Percentiles rank a stretch among this genome's conserved stretches.
phyloP scores from a whole-genome alignment of 2,329 filamentous ascomycete genomes.

The Hymenoscyphus repandus region DNA sequence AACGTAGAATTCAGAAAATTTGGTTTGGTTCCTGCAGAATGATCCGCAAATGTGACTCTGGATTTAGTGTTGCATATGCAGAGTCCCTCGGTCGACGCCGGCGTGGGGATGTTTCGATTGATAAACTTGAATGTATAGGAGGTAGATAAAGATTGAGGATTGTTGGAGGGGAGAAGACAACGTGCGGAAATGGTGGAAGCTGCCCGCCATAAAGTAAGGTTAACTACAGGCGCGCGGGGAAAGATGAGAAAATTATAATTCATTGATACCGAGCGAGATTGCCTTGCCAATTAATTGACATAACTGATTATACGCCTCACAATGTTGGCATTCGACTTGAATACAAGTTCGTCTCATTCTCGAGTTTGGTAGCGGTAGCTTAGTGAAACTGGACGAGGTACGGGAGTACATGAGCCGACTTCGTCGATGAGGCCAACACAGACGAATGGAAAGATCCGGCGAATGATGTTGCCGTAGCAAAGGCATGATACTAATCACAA shows the following conservation, averaged over 20 bases:
- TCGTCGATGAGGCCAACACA: background rate
- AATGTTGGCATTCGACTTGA: too few species aligned
- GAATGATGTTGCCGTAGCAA: too few species aligned
- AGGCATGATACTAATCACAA: too few species aligned
- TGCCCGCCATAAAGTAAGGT: too few species aligned
- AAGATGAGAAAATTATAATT: background rate
- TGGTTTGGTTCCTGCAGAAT: background rate
- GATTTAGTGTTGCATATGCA: background rate
- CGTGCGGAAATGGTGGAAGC: too few species aligned
- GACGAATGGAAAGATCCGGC: background rate
- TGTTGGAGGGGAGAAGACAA: background rate
- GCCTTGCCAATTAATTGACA: too few species aligned
- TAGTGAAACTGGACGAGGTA: background rate
- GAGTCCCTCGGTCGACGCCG: background rate
- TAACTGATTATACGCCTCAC: too few species aligned
- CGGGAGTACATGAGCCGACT: background rate
- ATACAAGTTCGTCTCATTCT: too few species aligned
- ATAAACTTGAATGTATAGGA: conserved; percentile 13
- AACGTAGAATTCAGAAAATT: background rate
- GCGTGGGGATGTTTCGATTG: conserved; percentile 14
- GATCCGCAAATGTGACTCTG: background rate
- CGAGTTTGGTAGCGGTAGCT: background rate
- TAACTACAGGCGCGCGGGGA: too few species aligned
- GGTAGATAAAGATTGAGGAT: background rate
- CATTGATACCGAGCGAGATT: background rate